phyloP scores from a whole-genome alignment of 106 monocot genomes.

The Phalaenopsis equestris region DNA sequence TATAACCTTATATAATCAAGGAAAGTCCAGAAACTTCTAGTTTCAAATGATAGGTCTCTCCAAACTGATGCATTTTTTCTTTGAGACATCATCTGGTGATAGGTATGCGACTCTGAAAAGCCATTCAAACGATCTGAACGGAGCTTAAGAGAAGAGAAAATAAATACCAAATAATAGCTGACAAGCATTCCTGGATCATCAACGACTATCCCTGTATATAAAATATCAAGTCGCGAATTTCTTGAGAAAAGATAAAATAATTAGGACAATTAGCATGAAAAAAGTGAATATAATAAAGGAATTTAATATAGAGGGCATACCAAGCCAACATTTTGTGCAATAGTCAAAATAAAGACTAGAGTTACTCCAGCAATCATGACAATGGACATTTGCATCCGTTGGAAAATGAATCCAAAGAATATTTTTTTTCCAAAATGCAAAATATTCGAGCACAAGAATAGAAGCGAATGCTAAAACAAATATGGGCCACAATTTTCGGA shows the following conservation, averaged over 20 bases:
- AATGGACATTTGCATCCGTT: slow-evolving; percentile 25
- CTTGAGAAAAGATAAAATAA: background rate
- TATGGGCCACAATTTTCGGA: slow-evolving; percentile 65
- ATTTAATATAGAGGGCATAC: slow-evolving; percentile 31
- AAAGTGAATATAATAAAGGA: background rate
- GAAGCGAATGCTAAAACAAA: slow-evolving; percentile 78
- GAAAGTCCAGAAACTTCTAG: slow-evolving; percentile 93
- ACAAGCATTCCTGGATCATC: slow-evolving; percentile 87
- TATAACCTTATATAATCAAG: slow-evolving; percentile 84
- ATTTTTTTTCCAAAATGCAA: slow-evolving; percentile 72
- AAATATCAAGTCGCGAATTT: background rate
- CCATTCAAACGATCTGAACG: slow-evolving; percentile 65
- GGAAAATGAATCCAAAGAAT: slow-evolving; percentile 51
- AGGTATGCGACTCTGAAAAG: slow-evolving; percentile 62
- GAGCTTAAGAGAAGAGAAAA: slow-evolving; percentile 84
- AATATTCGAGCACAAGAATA: slow-evolving; percentile 78
- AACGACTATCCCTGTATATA: slow-evolving; percentile 57
- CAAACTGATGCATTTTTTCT: slow-evolving; percentile 67
- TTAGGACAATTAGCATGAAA: background rate
- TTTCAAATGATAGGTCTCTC: slow-evolving; percentile 95
- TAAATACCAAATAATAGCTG: slow-evolving; percentile 90
- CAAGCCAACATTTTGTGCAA: slow-evolving; percentile 93
- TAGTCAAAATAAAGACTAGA: slow-evolving; percentile 58
- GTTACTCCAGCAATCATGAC: slow-evolving; percentile 84
- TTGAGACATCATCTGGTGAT: slow-evolving; percentile 71